Conservation (phyloP, 129 eudicot species). For the Deinandra increscens region DNA sequence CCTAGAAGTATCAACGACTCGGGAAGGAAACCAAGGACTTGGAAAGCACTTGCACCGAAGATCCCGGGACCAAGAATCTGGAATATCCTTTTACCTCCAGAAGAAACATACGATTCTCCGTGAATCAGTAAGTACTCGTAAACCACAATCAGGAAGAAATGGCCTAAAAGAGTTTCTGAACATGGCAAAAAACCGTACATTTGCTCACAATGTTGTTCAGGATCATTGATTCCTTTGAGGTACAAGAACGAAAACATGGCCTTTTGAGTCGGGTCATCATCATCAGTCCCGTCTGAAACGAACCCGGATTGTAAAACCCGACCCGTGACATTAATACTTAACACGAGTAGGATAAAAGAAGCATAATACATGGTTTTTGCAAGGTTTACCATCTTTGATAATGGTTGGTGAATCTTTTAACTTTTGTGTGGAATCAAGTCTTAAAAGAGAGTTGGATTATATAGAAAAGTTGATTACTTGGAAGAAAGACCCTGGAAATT, state of each 20-base stretch:
- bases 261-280: conserved; percentile 9
- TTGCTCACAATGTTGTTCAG: conserved; percentile 51
- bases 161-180: conserved; percentile 52
- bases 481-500: conserved; percentile 25
- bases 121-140: conserved; percentile 63
- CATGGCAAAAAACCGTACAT: conserved; percentile 86
- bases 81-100: conserved; percentile 70
- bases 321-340: conserved; percentile 24
- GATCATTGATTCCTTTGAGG: conserved; percentile 27
- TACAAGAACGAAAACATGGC: conserved; percentile 6
- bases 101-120: conserved; percentile 60
- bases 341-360: conserved; percentile 22
- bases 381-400: conserved; percentile 25
- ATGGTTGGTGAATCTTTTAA: neutral
- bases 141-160: conserved; percentile 63
- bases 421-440: conserved; percentile 1
- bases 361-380: neutral
- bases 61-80: conserved; percentile 85
- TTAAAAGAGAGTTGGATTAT: neutral
- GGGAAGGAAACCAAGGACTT: conserved; percentile 67
- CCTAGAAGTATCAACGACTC: conserved; percentile 78
- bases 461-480: conserved; percentile 14
- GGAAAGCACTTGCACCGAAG: conserved; percentile 82
- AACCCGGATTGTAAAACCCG: conserved; percentile 30
- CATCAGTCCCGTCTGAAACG: conserved; percentile 40